A percentile compares a stretch with the other conserved stretches of the same genome.
Evolutionary conservation across 257 asterid genomes (phyloP).

Genomic region (Perilla frutescens): DNA sequence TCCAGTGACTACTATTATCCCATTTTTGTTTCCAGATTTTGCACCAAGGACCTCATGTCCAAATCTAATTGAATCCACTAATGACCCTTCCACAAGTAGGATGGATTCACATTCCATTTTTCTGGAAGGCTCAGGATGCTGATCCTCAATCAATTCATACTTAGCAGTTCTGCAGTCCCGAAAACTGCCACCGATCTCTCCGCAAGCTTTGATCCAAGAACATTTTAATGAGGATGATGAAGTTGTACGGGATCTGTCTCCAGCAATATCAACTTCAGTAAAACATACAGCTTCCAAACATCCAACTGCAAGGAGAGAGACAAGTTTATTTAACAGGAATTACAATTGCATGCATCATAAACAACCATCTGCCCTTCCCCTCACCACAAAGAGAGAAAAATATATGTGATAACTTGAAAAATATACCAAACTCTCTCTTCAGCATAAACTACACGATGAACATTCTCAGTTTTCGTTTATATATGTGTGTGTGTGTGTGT

Average conservation of each 20-base stretch:
- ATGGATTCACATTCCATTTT: constrained; percentile 41
- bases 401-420: constrained; percentile 6
- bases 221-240: constrained; percentile 59
- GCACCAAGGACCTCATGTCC: constrained; percentile 54
- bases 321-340: constrained; percentile 14
- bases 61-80: constrained; percentile 49
- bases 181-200: constrained; percentile 47
- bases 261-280: constrained; percentile 75
- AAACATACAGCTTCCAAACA: constrained; percentile 74
- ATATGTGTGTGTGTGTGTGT: not conserved
- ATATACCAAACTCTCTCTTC: not conserved
- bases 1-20: constrained; percentile 70
- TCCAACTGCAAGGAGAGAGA: constrained; percentile 46
- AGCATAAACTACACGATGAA: constrained; percentile 18
- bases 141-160: constrained; percentile 32
- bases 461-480: not conserved
- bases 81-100: constrained; percentile 53
- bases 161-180: constrained; percentile 40
- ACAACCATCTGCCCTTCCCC: not conserved
- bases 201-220: constrained; percentile 70
- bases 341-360: not conserved
- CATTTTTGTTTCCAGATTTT: constrained; percentile 41
- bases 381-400: not conserved
- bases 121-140: constrained; percentile 31
- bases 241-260: constrained; percentile 68